Conservation (phyloP, 1,284 basidiomycete species). For the Boletus semigastroideus region DNA sequence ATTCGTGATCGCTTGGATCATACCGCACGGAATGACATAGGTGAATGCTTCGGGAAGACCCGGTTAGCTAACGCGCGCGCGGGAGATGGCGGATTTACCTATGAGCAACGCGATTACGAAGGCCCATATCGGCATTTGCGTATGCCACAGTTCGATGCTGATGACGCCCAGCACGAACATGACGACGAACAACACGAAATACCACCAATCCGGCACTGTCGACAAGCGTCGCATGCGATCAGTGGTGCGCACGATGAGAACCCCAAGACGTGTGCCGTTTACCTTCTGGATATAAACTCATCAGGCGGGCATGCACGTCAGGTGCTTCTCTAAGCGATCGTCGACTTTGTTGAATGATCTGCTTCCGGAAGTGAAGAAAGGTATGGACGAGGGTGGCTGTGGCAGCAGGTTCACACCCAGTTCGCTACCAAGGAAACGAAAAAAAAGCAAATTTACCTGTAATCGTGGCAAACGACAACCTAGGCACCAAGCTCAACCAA, state of each 20-base stretch:
- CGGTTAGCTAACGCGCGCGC: constrained; percentile 13
- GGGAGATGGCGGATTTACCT: constrained; percentile 27
- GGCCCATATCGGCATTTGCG: constrained; percentile 56
- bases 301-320: constrained; percentile 68
- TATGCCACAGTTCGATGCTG: constrained; percentile 58
- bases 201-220: constrained; percentile 36
- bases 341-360: constrained; percentile 51
- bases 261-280: neutral
- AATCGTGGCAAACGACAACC: constrained; percentile 58
- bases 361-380: constrained; percentile 60
- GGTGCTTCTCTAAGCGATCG: constrained; percentile 56
- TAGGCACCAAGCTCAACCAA: constrained; percentile 4
- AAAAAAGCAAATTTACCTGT: constrained; percentile 35
- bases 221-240: neutral
- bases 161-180: constrained; percentile 56
- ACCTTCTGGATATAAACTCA: constrained; percentile 61
- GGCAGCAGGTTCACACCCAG: neutral
- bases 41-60: constrained; percentile 34
- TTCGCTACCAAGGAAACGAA: neutral
- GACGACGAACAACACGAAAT: constrained; percentile 29
- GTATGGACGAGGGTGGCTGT: constrained; percentile 65
- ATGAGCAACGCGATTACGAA: constrained; percentile 43
- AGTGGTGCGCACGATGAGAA: neutral
- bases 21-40: constrained; percentile 47
- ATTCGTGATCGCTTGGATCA: constrained; percentile 48